Base-by-base conservation (phyloP, 176 grass and related monocot genomes). In the Oryza australiensis region DNA sequence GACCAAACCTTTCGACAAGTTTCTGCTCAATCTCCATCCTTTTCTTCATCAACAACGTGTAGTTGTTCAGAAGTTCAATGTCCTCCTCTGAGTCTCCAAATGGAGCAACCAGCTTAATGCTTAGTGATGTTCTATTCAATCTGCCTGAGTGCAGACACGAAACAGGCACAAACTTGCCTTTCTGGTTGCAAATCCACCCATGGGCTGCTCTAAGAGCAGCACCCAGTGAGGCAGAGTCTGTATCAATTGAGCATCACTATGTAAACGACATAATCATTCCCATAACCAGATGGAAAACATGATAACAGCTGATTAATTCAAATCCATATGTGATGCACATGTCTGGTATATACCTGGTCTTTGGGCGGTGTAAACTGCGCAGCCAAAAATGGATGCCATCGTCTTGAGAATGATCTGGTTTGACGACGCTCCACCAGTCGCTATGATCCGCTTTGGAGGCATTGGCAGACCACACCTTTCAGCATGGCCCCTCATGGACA, bases 391-490 rank as follows among this genome's bases (percentile, higher is more conserved):
- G 23, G 85, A 77, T 30, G 92, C 81, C 66, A 98, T 91, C 18
- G 82, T 76, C 84, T 93, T 93, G 24, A 98, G 88, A 87, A 95
- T 93, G 71, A 64, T 40, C 69, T 82, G 30, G 88, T 95, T 91
- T 42, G 92, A 83, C 5, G 90, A 98, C 9, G 90, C 95, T 5
- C 90, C 92, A 66, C 95, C 90, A 0, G 94, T 91, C 42, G 90
- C 94, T 74, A 97, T 97, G 71, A 93, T 97, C 83, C 88, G 85
- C n/a, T 95, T 95, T 1, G 92, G 90, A 71, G 95, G 90, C 71
- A 70, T 83, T 26, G 92, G 88, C 82, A 98, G 86, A 15, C 92
- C 95, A 57, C 90, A 98, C 38, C 83, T 84, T 80, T 93, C 92
- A 16, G 92, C 84, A 91, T 94, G 95, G 12, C 88, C 95, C 43